Evolutionary conservation across 2,329 filamentous ascomycete genomes (phyloP), one percentile per base, ranked within the genome.

Genomic region (Xylariaceae sp.): DNA sequence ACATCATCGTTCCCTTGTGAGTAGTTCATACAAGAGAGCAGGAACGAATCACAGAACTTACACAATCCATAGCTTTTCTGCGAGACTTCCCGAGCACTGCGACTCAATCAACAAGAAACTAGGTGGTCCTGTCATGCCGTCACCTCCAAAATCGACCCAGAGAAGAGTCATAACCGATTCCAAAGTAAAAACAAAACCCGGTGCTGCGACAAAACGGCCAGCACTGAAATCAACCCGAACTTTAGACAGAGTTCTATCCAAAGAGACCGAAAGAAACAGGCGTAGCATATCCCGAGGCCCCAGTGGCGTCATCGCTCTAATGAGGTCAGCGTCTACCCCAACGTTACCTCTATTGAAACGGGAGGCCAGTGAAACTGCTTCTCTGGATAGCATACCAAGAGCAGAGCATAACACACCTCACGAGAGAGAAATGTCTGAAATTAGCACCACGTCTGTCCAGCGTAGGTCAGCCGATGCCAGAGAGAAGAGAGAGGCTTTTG

Each of bases 1-100:
- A 94, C 64, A 86, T 94, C 39, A 84, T 94, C 60, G 74, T 90
- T 42, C 89, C 89, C 33, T 93, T 93, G 82, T 87, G 73, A 77
- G 83, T 70, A 18, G 14, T 19, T n/a, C 31, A 33, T 6, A 9
- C 10, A 28, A 28, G 18, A 4, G 5, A 16, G 16, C 7, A 4
- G 11, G 1, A 6, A 2, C 13, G 11, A n/a, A 13, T 54, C 17
- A 3, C 22, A 12, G 33, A 31, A 42, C 74, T 81, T 59, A 81
- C 47, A 53, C 45, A 18, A 34, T n/a, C 2, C 28, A 33, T 55
- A 87, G 84, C 71, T 94, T 90, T 66, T 85, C 87, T 33, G 82
- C 88, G 13, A 84, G 89, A 33, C 74, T 92, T n/a, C 88, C 88
- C 1, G 81, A 87, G 34, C 74, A 86, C 13, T 90, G 88, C 62